phyloP scores from a whole-genome alignment of 768 basidiomycete species.

The Cystobasidium ongulense region DNA sequence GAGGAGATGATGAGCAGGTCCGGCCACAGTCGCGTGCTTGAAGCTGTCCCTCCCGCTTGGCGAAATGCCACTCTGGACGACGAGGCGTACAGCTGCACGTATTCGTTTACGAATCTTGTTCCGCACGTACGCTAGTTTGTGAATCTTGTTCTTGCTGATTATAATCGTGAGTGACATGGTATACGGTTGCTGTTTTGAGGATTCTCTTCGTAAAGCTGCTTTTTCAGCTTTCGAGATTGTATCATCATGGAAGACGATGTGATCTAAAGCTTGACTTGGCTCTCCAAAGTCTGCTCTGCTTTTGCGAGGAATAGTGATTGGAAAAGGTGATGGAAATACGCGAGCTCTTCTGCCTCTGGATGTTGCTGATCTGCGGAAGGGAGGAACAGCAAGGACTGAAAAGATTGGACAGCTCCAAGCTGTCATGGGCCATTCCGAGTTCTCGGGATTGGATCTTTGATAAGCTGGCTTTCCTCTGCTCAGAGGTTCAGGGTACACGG shows the following conservation, averaged over 20 bases:
- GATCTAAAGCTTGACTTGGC: neutral
- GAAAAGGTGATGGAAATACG: neutral
- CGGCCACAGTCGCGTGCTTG: neutral
- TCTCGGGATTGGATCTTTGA: neutral
- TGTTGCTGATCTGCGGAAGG: no score
- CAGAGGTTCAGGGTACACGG: neutral
- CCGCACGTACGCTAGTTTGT: slow-evolving; percentile 6
- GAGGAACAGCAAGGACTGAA: neutral
- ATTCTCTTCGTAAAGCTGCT: neutral
- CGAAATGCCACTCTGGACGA: slow-evolving; percentile 2
- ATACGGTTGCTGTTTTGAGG: neutral
- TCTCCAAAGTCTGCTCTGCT: neutral
- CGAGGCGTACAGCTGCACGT: neutral
- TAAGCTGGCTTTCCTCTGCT: neutral
- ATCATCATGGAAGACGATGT: neutral
- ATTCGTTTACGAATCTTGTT: slow-evolving; percentile 3
- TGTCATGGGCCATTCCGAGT: neutral
- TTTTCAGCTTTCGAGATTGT: neutral
- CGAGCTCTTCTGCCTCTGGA: neutral
- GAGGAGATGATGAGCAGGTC: slow-evolving; percentile 17
- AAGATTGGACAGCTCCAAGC: slow-evolving; percentile 5
- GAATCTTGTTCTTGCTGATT: neutral
- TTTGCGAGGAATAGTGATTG: neutral
- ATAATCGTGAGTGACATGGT: slow-evolving; percentile 15
- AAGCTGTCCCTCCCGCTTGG: neutral